These are phyloP conservation scores for Colletotrichum liaoningense DNA, from an alignment of 2,329 filamentous ascomycete genomes.

Conservation along the genomic window DNA sequence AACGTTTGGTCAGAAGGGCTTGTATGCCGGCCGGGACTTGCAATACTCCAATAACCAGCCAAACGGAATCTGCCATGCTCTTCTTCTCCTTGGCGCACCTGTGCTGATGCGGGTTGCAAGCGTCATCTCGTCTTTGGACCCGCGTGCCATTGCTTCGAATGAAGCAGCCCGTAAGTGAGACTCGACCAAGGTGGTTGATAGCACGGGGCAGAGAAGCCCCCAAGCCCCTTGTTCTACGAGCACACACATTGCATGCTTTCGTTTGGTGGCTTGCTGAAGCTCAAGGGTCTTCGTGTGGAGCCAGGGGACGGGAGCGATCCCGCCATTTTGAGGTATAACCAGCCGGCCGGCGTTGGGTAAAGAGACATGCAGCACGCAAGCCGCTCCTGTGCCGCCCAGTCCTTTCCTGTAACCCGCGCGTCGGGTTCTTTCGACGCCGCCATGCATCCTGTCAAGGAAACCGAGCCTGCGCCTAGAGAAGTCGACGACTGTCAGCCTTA, in stretches of 20 bases:
- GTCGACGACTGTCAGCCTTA: constrained; percentile 30
- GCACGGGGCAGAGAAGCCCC: neutral
- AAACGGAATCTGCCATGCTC: neutral
- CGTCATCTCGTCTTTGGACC: constrained; percentile 7
- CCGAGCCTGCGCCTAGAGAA: neutral
- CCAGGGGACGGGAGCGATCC: constrained; percentile 6
- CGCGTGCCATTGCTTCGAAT: constrained; percentile 12
- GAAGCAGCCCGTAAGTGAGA: constrained; percentile 6
- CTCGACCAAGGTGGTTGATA: neutral
- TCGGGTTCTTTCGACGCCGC: constrained; percentile 6
- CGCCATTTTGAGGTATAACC: constrained; percentile 27
- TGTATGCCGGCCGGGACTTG: neutral
- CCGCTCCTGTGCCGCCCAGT: constrained; percentile 4
- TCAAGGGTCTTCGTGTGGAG: constrained; percentile 14
- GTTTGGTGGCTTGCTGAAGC: constrained; percentile 15
- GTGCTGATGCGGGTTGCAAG: constrained; percentile 8
- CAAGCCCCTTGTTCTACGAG: neutral
- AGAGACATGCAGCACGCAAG: constrained; percentile 23
- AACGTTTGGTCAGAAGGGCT: neutral
- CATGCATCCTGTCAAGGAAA: constrained; percentile 7
- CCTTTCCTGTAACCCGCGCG: neutral
- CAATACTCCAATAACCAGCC: neutral
- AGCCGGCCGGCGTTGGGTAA: constrained; percentile 6
- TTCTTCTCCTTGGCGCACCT: constrained; percentile 4
- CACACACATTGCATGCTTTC: constrained; percentile 23